Conservation (phyloP, 208 protist species). For the Trypanosoma cruzi region DNA sequence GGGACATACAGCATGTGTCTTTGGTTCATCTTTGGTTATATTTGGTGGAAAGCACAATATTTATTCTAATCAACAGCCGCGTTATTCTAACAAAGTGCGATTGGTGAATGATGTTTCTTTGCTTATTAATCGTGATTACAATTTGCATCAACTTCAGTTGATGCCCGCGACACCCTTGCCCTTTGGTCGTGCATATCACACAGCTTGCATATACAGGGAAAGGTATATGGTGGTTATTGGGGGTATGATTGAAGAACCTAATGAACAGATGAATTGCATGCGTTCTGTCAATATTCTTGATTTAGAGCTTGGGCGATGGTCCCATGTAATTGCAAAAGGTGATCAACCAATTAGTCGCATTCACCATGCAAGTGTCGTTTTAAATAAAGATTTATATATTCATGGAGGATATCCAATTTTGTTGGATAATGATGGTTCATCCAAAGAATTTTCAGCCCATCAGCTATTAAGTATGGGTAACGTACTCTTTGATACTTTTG, state of each 20-base stretch:
- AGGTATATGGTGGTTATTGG: slow-evolving; percentile 15
- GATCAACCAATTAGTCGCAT: slow-evolving; percentile 18
- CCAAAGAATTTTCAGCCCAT: slow-evolving; percentile 13
- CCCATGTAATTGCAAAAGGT: slow-evolving; percentile 8
- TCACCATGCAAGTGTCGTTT: slow-evolving; percentile 9
- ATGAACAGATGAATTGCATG: slow-evolving; percentile 12
- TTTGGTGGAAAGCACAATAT: slow-evolving; percentile 17
- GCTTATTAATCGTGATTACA: background rate
- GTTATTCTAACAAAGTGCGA: slow-evolving; percentile 6
- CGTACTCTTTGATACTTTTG: slow-evolving; percentile 16
- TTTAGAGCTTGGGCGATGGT: background rate
- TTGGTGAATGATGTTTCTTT: background rate
- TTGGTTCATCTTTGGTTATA: slow-evolving; percentile 1
- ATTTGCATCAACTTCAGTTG: background rate
- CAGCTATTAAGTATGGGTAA: slow-evolving; percentile 6
- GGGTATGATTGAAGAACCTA: slow-evolving; percentile 11
- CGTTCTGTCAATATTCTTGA: slow-evolving; percentile 14
- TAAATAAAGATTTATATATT: slow-evolving; percentile 3
- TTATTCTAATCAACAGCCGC: background rate
- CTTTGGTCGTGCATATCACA: slow-evolving; percentile 18
- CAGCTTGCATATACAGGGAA: slow-evolving; percentile 6
- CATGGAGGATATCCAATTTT: slow-evolving; percentile 16
- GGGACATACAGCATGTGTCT: slow-evolving; percentile 17
- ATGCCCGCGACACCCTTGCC: slow-evolving; percentile 1
- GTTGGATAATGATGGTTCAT: slow-evolving; percentile 1